A percentile compares a stretch with the other conserved stretches of the same genome.
These are phyloP conservation scores for Ascosphaera apis DNA, from an alignment of 2,329 filamentous ascomycete genomes.

Conservation along the genomic window DNA sequence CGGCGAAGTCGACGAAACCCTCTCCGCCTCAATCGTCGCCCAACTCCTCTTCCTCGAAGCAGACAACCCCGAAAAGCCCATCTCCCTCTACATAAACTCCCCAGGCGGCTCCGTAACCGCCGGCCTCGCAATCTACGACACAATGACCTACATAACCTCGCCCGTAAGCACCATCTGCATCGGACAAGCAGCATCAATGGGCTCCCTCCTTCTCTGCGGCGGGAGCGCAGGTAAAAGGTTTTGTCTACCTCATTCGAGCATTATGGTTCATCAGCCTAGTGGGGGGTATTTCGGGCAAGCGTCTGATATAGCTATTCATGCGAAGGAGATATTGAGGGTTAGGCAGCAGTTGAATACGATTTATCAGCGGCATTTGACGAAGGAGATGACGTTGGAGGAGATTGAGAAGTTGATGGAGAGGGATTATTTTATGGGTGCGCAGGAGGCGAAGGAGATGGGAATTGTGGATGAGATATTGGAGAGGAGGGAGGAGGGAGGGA, in stretches of 20 bases:
- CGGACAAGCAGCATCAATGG: slow-evolving; percentile 89
- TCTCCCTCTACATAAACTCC: slow-evolving; percentile 95
- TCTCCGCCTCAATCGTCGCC: slow-evolving; percentile 83
- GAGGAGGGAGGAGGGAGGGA: slow-evolving; percentile 13
- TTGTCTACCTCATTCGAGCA: slow-evolving; percentile 73
- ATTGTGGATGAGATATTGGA: slow-evolving; percentile 76
- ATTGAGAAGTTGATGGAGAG: slow-evolving; percentile 93
- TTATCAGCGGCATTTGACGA: slow-evolving; percentile 66
- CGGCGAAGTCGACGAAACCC: slow-evolving; percentile 68
- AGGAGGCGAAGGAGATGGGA: slow-evolving; percentile 72
- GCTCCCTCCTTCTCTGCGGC: slow-evolving; percentile 64
- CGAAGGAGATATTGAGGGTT: slow-evolving; percentile 81
- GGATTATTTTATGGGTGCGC: slow-evolving; percentile 77
- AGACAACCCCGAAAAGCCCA: slow-evolving; percentile 81
- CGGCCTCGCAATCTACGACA: slow-evolving; percentile 78
- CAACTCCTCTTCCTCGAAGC: slow-evolving; percentile 96
- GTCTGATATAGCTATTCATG: slow-evolving; percentile 82
- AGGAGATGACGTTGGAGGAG: slow-evolving; percentile 50
- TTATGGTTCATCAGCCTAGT: slow-evolving; percentile 94
- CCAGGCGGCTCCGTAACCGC: slow-evolving; percentile 84
- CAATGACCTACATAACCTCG: slow-evolving; percentile 88
- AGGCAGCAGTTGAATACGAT: slow-evolving; percentile 74
- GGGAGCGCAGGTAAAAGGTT: slow-evolving; percentile 68
- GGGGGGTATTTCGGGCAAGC: slow-evolving; percentile 48
- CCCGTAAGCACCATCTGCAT: slow-evolving; percentile 90